A percentile compares a stretch with the other conserved stretches of the same genome.
These are phyloP conservation scores for Boletellus ananas DNA, from an alignment of 768 basidiomycete species.

Conservation along the genomic window DNA sequence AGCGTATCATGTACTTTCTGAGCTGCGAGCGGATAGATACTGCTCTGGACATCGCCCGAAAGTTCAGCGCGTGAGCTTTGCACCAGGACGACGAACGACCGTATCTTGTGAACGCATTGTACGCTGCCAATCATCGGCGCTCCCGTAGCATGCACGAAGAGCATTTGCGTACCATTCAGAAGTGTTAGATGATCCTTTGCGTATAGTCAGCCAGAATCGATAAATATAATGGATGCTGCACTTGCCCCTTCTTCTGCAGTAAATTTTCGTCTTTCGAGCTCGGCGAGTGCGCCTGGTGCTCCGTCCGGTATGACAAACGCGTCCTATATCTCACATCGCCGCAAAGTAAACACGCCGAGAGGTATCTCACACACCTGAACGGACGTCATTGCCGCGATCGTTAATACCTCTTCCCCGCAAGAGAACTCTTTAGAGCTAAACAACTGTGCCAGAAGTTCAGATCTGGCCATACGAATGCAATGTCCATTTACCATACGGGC, in stretches of 20 bases:
- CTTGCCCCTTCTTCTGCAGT: conserved; percentile 95
- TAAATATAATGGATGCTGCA: conserved; percentile 4
- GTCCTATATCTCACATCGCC: conserved; percentile 48
- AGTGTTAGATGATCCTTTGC: conserved; percentile 89
- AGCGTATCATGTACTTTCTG: conserved; percentile 91
- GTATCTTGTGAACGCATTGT: conserved; percentile 87
- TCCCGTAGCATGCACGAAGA: not conserved
- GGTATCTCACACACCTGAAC: conserved; percentile 60
- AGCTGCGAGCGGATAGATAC: conserved; percentile 94
- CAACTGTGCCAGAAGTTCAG: conserved; percentile 46
- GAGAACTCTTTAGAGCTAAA: conserved; percentile 80
- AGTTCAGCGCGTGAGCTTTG: conserved; percentile 86
- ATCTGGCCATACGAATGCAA: not conserved
- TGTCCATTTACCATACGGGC: conserved; percentile 78
- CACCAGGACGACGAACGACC: conserved; percentile 90
- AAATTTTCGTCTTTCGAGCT: conserved; percentile 92
- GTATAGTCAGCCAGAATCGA: not conserved
- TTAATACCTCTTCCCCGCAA: conserved; percentile 94
- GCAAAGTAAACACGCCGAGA: not conserved
- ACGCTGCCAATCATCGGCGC: conserved; percentile 50
- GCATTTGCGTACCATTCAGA: conserved; percentile 64
- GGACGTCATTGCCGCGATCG: conserved; percentile 93
- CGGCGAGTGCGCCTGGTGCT: conserved; percentile 78
- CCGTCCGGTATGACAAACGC: conserved; percentile 88
- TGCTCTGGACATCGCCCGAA: conserved; percentile 89